These are phyloP conservation scores for Arthroderma sp. DNA, from an alignment of 2,329 filamentous ascomycete species.

Conservation along the genomic window DNA sequence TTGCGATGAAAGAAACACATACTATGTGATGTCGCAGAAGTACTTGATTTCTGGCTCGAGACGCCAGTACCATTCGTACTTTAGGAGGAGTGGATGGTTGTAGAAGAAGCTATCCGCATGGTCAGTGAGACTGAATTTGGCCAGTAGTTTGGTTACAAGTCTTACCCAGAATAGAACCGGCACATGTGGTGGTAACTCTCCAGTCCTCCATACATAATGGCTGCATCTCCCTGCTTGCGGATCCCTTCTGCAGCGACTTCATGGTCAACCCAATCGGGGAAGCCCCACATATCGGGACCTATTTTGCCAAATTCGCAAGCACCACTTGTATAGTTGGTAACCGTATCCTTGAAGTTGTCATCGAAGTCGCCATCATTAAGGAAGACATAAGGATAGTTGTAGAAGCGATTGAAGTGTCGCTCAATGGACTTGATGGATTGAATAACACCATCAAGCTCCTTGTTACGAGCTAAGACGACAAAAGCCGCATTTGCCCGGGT, in stretches of 20 bases:
- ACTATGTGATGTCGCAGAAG: slow-evolving; percentile 99
- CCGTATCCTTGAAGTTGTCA: slow-evolving; percentile 75
- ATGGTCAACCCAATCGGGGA: slow-evolving; percentile 87
- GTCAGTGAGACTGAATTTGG: slow-evolving; percentile 10
- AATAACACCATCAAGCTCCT: slow-evolving; percentile 89
- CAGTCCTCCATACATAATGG: slow-evolving; percentile 98
- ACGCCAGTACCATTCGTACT: slow-evolving; percentile 99
- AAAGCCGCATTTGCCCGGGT: slow-evolving; percentile 89
- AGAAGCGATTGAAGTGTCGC: slow-evolving; percentile 98
- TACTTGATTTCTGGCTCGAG: slow-evolving; percentile 99
- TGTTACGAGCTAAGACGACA: slow-evolving; percentile 88
- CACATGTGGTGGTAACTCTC: slow-evolving; percentile 99
- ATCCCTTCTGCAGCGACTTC: slow-evolving; percentile 94
- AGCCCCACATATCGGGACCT: slow-evolving; percentile 83
- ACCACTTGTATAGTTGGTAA: slow-evolving; percentile 79
- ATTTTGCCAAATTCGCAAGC: slow-evolving; percentile 90
- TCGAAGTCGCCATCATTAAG: slow-evolving; percentile 97
- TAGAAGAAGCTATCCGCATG: slow-evolving; percentile 65
- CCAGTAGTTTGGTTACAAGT: slow-evolving; percentile 8
- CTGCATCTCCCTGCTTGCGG: slow-evolving; percentile 86
- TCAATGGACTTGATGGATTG: slow-evolving; percentile 97
- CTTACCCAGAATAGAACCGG: slow-evolving; percentile 92
- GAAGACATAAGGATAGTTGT: slow-evolving; percentile 96
- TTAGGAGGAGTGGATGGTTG: slow-evolving; percentile 84
- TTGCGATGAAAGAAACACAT: slow-evolving; percentile 58